phyloP scores from a whole-genome alignment of 2,329 filamentous ascomycete species.

The Neonectria hederae region DNA sequence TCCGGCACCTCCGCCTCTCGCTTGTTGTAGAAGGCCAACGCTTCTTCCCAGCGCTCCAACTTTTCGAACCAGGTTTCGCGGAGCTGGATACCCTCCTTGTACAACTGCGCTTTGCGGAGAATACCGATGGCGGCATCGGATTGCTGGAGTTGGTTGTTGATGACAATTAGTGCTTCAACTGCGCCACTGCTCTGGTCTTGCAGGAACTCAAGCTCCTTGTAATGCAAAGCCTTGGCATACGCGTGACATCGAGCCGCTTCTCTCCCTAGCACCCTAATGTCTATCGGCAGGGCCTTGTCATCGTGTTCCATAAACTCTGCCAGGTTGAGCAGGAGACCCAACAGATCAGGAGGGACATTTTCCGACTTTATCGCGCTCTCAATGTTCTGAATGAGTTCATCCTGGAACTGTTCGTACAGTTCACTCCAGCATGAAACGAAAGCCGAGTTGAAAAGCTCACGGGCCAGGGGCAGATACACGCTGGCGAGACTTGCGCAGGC shows the following conservation, averaged over 20 bases:
- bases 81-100: conserved; percentile 90
- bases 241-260: conserved; percentile 97
- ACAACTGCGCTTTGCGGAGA: conserved; percentile 92
- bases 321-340: conserved; percentile 92
- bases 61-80: conserved; percentile 99
- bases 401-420: conserved; percentile 94
- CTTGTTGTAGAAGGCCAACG: conserved; percentile 88
- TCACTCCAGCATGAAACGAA: conserved; percentile 99
- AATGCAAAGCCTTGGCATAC: conserved; percentile 97
- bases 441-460: conserved; percentile 96
- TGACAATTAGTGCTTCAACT: conserved; percentile 96
- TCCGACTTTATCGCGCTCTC: conserved; percentile 95
- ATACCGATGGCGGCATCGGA: conserved; percentile 99
- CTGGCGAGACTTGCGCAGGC: conserved; percentile 93
- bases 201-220: conserved; percentile 98
- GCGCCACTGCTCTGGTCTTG: conserved; percentile 96
- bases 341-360: conserved; percentile 93
- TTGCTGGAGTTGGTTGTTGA: conserved; percentile 99
- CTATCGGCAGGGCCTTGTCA: conserved; percentile 96
- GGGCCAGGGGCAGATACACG: conserved; percentile 89
- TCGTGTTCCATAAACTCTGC: conserved; percentile 99
- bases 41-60: conserved; percentile 97
- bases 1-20: conserved; percentile 76
- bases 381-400: conserved; percentile 94
- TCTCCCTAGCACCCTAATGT: conserved; percentile 91